Base-by-base conservation (phyloP, 1,284 basidiomycete species). In the Pyrrhoderma lamaoense region DNA sequence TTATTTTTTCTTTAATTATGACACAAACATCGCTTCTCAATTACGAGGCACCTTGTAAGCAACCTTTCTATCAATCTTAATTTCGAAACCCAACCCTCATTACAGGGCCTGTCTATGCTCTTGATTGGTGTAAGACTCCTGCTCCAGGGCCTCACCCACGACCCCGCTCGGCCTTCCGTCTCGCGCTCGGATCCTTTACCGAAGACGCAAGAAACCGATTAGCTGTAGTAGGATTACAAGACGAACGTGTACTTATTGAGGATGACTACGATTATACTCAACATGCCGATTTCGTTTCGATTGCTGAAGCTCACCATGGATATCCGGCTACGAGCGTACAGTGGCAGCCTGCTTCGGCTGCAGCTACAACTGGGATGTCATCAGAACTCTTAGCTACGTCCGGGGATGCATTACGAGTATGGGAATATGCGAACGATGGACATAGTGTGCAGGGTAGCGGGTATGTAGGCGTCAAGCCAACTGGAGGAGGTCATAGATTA, bases 341-440 rank as follows among this genome's bases (percentile, higher is more conserved):
- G 63, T 93, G 89, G 85, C 87, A 90, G 58, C 89, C 90, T 18
- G 75, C 79, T 3, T 74, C 77, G 19, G 74, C 87, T 3, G 68
- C 72, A 3, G 67, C 70, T 14, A 40, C 25, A 31, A 22, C 40
- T 3, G 21, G 25, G 5, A 37, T 34, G 8, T 52, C 48, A 34
- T 75, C 82, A 39, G 93, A 96, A 67, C 68, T 95, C 47, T 72
- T 97, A 14, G 93, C 93, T 11, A 94, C 90, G 3, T 93, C 90
- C 0, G 89, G 89, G 21, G 93, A 96, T 64, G 88, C 90, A 50
- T 65, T 97, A 61, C 75, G 92, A 58, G 78, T 96, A 55, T 96
- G 89, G 82, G 92, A 95, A 66, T 89, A 87, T 59, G 71, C 74
- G 60, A 75, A 76, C 65, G 79, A 86, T 62, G 74, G 70, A 53